Evolutionary conservation across 169 alveolate genomes (phyloP), one percentile per base, ranked within the genome.

Genomic region (Perkinsus marinus): DNA sequence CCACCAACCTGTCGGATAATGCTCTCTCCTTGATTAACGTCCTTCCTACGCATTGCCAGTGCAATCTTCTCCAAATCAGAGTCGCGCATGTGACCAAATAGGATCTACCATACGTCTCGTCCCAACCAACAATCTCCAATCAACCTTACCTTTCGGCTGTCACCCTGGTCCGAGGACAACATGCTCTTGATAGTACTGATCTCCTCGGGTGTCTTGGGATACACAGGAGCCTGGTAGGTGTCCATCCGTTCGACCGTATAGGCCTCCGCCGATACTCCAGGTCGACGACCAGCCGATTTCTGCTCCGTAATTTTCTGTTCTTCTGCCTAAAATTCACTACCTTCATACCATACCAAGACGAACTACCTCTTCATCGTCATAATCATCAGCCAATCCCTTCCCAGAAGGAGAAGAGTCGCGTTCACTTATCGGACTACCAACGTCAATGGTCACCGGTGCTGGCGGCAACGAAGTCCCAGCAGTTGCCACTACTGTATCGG

Each of bases 151-250:
- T 57, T 13, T 57, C 79, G 26, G 3, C 22, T 57, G 79, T 26
- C 79, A 26, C 22, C 39, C 91, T 89, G 37, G 37, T 38, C 30
- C 36, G 39, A 39, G 0, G 39, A 36, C 39, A 89, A 0, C 39
- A 89, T 89, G 30, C 37, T 38, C 37, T 30, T 89, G 36, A 89
- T 26, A 7, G 37, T 38, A 5, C 13, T 13, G 16, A 22, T 17
- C 91, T 89, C 91, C 91, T 89, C 91, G 30, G 91, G 36, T 3
- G 91, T 89, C 43, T 89, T 89, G 16, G 17, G 91, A 39, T 89
- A 89, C 38, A 36, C 37, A 38, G 91, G 91, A 34, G 68, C 68
- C 3, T 34, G 22, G 39, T 19, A 89, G 37, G 34, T 89, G 47
- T 89, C 38, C 39, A 89, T 89, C 30, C 46, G 46, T 39, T 89